Evolutionary conservation across 768 basidiomycete genomes (phyloP), one percentile per base, ranked within the genome.

Genomic region (Filobasidium floriforme): DNA sequence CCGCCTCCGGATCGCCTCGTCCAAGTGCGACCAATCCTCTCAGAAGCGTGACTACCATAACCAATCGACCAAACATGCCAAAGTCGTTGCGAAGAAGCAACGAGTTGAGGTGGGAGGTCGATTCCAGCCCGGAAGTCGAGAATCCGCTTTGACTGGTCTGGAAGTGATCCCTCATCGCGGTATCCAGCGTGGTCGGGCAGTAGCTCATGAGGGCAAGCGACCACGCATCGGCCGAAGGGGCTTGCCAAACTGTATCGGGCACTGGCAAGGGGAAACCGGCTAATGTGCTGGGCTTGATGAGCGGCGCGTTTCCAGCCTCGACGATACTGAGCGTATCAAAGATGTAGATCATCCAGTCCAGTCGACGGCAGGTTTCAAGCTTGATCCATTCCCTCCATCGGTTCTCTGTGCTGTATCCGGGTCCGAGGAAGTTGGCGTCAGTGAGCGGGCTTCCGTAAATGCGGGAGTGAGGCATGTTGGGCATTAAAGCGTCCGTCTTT

Each of bases 301-400:
- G 72, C 24, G 73, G 73, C 12, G 72, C 74, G 61, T 75, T 73
- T 41, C 74, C 75, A 41, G 77, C 71, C 62, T 81, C 80, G 60
- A 81, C 66, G 7, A 75, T 72, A 15, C 77, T 77, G 29, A 81
- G 65, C 1, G 78, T 78, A 61, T 81, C 80, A 62, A 80, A 77
- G 49, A 79, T 72, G 62, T 77, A 81, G 15, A 81, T 69, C 15
- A 80, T 69, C 59, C 66, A 79, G 15, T 73, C 76, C 12, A 75
- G 77, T 52, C 80, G 69, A 9, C 80, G 73, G 29, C 73, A 72
- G 0, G 77, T 79, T 62, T 81, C 80, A 15, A 72, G 72, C 44
- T 72, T 71, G 32, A 80, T 79, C 80, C 80, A 81, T 22, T 72
- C 65, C 24, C 73, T 71, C 80, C 80, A 81, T 14, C 63, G 66